phyloP scores from a whole-genome alignment of 208 protist species.

The Leishmania braziliensis region DNA sequence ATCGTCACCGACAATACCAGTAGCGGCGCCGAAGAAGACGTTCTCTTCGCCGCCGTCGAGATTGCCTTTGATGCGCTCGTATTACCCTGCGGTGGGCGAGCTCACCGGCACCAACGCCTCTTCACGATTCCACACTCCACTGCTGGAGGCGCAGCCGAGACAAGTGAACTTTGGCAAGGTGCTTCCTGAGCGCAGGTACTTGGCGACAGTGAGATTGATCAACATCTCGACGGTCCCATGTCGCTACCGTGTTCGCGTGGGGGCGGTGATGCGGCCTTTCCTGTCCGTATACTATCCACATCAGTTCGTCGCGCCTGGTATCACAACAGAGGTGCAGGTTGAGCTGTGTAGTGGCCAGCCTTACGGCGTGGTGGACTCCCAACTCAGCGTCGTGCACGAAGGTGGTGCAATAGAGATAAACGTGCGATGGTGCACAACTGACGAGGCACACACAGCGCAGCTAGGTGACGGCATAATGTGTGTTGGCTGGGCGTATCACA shows the following conservation, averaged over 20 bases:
- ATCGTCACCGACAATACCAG: not conserved
- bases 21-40: not conserved
- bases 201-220: constrained; percentile 44
- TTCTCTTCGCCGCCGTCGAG: not conserved
- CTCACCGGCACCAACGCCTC: constrained; percentile 26
- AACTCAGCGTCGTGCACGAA: constrained; percentile 50
- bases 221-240: constrained; percentile 84
- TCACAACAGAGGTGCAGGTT: constrained; percentile 57
- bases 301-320: constrained; percentile 77
- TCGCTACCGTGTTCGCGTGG: constrained; percentile 66
- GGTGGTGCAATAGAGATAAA: constrained; percentile 39
- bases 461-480: constrained; percentile 31
- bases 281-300: constrained; percentile 60
- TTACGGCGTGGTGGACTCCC: constrained; percentile 27
- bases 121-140: constrained; percentile 23
- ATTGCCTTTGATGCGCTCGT: constrained; percentile 38
- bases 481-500: constrained; percentile 30
- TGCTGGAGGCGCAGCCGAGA: constrained; percentile 26
- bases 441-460: constrained; percentile 14
- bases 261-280: constrained; percentile 25
- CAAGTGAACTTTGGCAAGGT: constrained; percentile 62
- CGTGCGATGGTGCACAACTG: constrained; percentile 43
- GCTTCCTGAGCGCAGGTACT: constrained; percentile 47
- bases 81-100: constrained; percentile 4
- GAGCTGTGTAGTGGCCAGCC: constrained; percentile 62